Percentiles rank a stretch among this genome's conserved stretches.
These are phyloP conservation scores for Botryotinia calthae DNA, from an alignment of 2,329 filamentous ascomycete genomes.

Conservation along the genomic window DNA sequence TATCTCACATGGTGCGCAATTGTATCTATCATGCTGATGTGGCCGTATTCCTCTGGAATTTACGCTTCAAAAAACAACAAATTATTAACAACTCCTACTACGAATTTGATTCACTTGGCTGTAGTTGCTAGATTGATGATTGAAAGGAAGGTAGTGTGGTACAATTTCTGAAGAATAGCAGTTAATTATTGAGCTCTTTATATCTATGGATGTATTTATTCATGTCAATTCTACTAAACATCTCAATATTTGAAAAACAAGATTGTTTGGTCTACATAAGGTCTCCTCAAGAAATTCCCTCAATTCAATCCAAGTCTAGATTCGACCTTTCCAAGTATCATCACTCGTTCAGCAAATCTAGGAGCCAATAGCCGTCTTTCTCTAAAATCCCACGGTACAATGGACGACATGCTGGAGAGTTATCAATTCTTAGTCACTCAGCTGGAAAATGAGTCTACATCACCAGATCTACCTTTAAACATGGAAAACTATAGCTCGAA, in stretches of 20 bases:
- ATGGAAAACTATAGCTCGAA: background rate
- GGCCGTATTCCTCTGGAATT: background rate
- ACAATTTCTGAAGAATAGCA: background rate
- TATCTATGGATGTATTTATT: background rate
- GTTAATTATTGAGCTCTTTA: no score
- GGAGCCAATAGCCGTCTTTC: background rate
- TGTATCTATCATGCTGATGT: background rate
- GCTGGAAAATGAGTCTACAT: background rate
- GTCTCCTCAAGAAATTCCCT: background rate
- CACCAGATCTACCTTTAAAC: background rate
- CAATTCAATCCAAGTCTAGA: background rate
- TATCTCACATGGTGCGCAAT: background rate
- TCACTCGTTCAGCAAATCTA: background rate
- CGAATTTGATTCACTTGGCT: no score
- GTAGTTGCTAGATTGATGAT: background rate
- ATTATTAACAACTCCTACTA: background rate
- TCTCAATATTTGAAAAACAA: background rate
- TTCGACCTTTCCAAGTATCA: background rate
- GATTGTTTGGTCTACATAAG: no score
- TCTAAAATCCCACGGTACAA: background rate
- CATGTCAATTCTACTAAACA: background rate
- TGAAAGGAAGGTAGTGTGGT: background rate
- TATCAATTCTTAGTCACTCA: no score
- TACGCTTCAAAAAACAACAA: background rate
- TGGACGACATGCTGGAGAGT: no score